These are phyloP conservation scores for Trichoderma polysporum DNA, from an alignment of 2,329 filamentous ascomycete species.

Conservation along the genomic window DNA sequence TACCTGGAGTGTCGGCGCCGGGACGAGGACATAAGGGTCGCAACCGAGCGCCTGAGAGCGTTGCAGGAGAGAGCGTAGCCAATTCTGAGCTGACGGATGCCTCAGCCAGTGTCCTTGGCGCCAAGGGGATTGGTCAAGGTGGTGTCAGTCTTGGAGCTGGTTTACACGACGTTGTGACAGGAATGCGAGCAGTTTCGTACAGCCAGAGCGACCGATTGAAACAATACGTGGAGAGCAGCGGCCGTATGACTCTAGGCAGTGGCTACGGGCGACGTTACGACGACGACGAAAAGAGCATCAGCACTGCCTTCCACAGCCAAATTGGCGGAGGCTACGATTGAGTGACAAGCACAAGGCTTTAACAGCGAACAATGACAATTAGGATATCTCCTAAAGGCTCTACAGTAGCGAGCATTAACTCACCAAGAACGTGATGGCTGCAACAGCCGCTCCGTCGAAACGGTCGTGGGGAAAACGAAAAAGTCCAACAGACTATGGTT, in stretches of 20 bases:
- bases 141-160: constrained; percentile 83
- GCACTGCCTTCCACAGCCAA: constrained; percentile 95
- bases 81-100: constrained; percentile 88
- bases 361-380: constrained; percentile 30
- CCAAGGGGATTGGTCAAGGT: constrained; percentile 74
- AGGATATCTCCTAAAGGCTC: constrained; percentile 24
- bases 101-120: constrained; percentile 73
- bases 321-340: constrained; percentile 66
- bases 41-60: constrained; percentile 68
- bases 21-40: constrained; percentile 68
- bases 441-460: constrained; percentile 11
- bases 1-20: constrained; percentile 61
- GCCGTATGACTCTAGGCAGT: constrained; percentile 65
- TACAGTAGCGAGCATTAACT: constrained; percentile 6
- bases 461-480: not conserved
- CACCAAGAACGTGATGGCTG: constrained; percentile 6
- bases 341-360: constrained; percentile 29
- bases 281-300: constrained; percentile 94
- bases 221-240: constrained; percentile 86
- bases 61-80: constrained; percentile 89
- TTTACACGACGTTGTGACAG: constrained; percentile 72
- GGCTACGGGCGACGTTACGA: constrained; percentile 73
- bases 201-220: constrained; percentile 76
- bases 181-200: constrained; percentile 56
- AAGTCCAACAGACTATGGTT: not conserved